phyloP scores from a whole-genome alignment of 768 basidiomycete genomes.

The Naematelia aurantialba region DNA sequence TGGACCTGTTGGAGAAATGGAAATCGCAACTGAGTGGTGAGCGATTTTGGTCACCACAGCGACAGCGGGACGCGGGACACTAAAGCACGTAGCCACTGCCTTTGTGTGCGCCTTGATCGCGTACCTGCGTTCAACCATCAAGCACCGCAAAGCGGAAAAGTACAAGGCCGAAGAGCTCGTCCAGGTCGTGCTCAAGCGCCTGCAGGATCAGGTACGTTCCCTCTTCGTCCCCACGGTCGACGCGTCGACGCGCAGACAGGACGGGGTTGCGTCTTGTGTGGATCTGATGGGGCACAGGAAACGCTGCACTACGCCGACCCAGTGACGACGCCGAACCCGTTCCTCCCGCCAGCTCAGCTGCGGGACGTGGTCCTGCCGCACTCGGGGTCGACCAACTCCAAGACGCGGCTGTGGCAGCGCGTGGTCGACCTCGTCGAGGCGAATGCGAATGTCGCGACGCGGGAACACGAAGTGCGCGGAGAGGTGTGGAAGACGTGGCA shows the following conservation, averaged over 20 bases:
- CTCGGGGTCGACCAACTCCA: conserved; percentile 28
- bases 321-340: conserved; percentile 39
- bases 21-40: conserved; percentile 45
- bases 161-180: conserved; percentile 47
- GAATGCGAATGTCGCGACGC: conserved; percentile 46
- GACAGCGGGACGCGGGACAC: conserved; percentile 3
- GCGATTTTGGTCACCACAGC: conserved; percentile 15
- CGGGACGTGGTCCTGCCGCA: conserved; percentile 46
- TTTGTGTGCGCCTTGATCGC: conserved; percentile 30
- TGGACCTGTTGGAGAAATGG: conserved; percentile 42
- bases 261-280: not conserved
- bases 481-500: conserved; percentile 49
- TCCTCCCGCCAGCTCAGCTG: conserved; percentile 47
- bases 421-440: conserved; percentile 40
- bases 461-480: conserved; percentile 43
- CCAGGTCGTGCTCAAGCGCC: conserved; percentile 38
- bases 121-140: conserved; percentile 27
- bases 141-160: conserved; percentile 36
- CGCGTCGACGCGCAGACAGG: no score
- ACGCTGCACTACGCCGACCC: conserved; percentile 47
- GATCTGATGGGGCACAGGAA: conserved; percentile 27
- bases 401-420: conserved; percentile 35
- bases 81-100: conserved; percentile 22
- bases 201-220: conserved; percentile 46
- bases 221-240: no score